Evolutionary conservation across 805 yeast genomes (phyloP), one percentile per base, ranked within the genome.

Genomic region (Saccharomycopsis lassenensis): DNA sequence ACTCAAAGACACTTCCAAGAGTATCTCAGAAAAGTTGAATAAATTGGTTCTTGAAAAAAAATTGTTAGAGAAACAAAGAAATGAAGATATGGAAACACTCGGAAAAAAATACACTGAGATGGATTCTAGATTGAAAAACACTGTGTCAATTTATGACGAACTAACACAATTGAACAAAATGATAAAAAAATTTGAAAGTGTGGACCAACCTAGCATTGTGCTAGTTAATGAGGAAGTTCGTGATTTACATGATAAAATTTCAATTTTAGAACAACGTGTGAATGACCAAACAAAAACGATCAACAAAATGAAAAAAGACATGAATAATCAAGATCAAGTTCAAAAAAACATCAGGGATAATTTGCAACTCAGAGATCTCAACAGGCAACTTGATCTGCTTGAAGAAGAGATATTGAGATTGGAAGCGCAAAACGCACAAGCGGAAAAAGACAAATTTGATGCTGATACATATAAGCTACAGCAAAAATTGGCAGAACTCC

Each of bases 401-500:
- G 41, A 53, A 18, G 35, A 34, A 3, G 44, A 44, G 12, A 62
- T 82, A 4, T 44, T 39, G 0, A 59, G 57, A 2, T 54, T 81
- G 11, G 74, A 78, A 48, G 52, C 65, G 1, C 62, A 61, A 12
- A 63, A 73, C 41, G 84, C 95, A 0, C 77, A 74, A 57, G 58
- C 2, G 69, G 74, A 40, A 65, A 79, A 45, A 71, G 69, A 1
- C 63, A 66, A 44, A 85, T 79, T 51, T 78, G 81, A 47, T 56
- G 62, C 7, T 67, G 71, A 40, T 68, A 86, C 2, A 54, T 58
- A 29, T 86, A 24, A 59, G 68, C 22, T 40, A 8, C 59, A 73
- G 37, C 59, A 61, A 11, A 51, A 59, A 25, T 71, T 74, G 36
- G 65, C 81, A 11, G 57, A 56, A 3, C 53, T 81, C 28, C 79